Evolutionary conservation across 371 early-diverging fungal species (phyloP).

Genomic region (Mortierella sp.): DNA sequence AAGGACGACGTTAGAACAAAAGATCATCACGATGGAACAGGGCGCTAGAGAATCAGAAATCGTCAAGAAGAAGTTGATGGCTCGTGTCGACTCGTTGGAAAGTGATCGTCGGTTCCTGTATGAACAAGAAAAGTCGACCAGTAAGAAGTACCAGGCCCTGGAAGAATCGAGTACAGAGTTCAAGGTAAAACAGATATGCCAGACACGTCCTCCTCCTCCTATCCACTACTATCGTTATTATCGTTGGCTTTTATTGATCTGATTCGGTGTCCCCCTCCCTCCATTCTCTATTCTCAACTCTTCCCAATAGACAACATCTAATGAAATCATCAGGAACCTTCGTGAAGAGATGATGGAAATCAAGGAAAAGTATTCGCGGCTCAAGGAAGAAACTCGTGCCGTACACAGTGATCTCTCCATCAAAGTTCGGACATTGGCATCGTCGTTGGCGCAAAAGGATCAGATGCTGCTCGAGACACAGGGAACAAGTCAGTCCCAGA

Average conservation of each 20-base stretch:
- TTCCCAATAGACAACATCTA: slow-evolving; percentile 21
- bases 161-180: slow-evolving; percentile 28
- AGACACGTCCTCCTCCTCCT: too few species aligned
- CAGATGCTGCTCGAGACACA: slow-evolving; percentile 24
- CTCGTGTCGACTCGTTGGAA: slow-evolving; percentile 35
- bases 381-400: slow-evolving; percentile 37
- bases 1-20: slow-evolving; percentile 34
- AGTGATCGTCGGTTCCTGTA: slow-evolving; percentile 47
- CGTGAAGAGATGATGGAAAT: slow-evolving; percentile 42
- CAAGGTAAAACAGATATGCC: slow-evolving; percentile 34
- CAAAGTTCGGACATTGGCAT: slow-evolving; percentile 25
- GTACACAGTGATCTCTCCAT: slow-evolving; percentile 35
- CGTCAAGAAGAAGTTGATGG: slow-evolving; percentile 34
- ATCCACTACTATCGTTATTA: too few species aligned
- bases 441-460: slow-evolving; percentile 34
- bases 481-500: slow-evolving; percentile 35
- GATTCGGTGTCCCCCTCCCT: too few species aligned
- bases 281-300: too few species aligned
- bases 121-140: slow-evolving; percentile 32
- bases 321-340: slow-evolving; percentile 34
- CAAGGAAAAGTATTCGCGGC: slow-evolving; percentile 29
- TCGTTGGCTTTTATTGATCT: too few species aligned
- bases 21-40: slow-evolving; percentile 41
- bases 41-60: slow-evolving; percentile 28
- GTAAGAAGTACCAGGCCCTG: slow-evolving; percentile 22